A percentile compares a stretch with the other conserved stretches of the same genome.
phyloP scores from a whole-genome alignment of 1,139 yeast species.

The Starmera stellimalicola region DNA sequence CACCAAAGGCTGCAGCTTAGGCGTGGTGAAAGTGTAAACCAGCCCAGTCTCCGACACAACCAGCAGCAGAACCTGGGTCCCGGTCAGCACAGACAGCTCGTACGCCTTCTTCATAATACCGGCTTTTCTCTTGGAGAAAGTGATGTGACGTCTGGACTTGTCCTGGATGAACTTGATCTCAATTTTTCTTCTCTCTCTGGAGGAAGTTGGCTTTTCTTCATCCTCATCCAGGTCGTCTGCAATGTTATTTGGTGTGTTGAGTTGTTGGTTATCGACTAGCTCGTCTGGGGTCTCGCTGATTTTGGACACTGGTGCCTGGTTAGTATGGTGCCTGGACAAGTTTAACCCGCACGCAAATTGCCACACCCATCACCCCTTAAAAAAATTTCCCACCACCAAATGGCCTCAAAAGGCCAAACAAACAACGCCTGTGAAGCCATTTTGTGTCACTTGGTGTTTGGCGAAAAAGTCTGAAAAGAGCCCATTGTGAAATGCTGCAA shows the following conservation, averaged over 20 bases:
- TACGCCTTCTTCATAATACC: slow-evolving; percentile 99
- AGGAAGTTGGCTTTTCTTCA: slow-evolving; percentile 56
- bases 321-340: no score
- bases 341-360: no score
- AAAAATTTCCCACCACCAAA: no score
- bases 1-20: slow-evolving; percentile 93
- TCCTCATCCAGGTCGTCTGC: slow-evolving; percentile 47
- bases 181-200: slow-evolving; percentile 89
- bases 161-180: slow-evolving; percentile 96
- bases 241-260: slow-evolving; percentile 5
- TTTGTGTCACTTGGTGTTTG: no score
- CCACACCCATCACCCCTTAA: no score
- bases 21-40: slow-evolving; percentile 97
- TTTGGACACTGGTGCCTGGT: slow-evolving; percentile 12
- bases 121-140: slow-evolving; percentile 95
- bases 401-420: no score
- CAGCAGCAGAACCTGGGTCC: slow-evolving; percentile 87
- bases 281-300: slow-evolving; percentile 15
- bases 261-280: slow-evolving; percentile 9
- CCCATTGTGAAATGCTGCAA: no score
- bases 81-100: slow-evolving; percentile 90
- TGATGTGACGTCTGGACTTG: slow-evolving; percentile 94
- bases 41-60: slow-evolving; percentile 97
- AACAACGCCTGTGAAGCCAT: no score
- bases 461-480: no score